These are phyloP conservation scores for Phyllosticta citribraziliensis DNA, from an alignment of 2,329 filamentous ascomycete species.

Conservation along the genomic window DNA sequence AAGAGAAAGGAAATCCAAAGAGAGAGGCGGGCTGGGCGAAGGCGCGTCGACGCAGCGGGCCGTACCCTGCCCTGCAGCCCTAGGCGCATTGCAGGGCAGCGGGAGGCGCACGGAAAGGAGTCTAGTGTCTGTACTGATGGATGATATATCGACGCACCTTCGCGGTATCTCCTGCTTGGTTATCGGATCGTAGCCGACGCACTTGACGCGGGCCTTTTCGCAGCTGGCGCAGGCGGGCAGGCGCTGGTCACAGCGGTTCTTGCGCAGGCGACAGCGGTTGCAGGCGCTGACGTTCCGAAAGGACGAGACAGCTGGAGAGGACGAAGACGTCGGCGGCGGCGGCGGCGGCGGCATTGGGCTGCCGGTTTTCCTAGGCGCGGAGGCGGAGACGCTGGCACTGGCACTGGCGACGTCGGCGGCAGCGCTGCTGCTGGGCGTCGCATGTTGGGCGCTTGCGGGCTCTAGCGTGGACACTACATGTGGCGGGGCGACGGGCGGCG, in stretches of 20 bases:
- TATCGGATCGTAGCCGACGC: slow-evolving; percentile 92
- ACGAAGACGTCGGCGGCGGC: slow-evolving; percentile 12
- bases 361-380: slow-evolving; percentile 20
- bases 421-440: not conserved
- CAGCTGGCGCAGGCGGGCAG: slow-evolving; percentile 85
- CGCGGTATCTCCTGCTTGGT: slow-evolving; percentile 92
- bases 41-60: not conserved
- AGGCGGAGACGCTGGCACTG: not conserved
- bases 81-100: slow-evolving; percentile 7
- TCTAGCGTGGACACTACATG: not conserved
- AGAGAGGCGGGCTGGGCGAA: not conserved
- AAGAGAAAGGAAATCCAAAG: too few species aligned
- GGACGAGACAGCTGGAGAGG: slow-evolving; percentile 20
- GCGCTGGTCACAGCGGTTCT: slow-evolving; percentile 91
- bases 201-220: slow-evolving; percentile 83
- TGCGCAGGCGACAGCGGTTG: slow-evolving; percentile 82
- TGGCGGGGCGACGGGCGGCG: not conserved
- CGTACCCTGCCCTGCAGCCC: not conserved
- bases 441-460: not conserved
- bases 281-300: slow-evolving; percentile 69
- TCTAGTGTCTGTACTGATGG: not conserved
- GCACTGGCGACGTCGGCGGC: not conserved
- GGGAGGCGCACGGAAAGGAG: slow-evolving; percentile 6
- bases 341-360: slow-evolving; percentile 19
- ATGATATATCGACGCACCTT: slow-evolving; percentile 34